phyloP scores from a whole-genome alignment of 2,329 filamentous ascomycete genomes.

The Penicillium verrucosum region DNA sequence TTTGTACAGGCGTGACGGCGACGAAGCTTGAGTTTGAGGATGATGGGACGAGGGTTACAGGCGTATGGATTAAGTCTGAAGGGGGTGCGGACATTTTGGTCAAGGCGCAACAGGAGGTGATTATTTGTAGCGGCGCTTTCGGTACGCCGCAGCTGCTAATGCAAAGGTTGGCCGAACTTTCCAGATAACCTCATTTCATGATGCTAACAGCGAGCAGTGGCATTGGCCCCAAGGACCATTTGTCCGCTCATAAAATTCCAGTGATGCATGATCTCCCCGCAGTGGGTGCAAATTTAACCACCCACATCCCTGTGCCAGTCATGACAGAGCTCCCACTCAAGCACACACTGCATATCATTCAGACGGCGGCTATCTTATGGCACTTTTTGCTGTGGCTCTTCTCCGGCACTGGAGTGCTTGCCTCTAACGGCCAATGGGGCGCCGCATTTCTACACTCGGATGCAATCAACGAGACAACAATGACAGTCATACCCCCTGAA shows the following conservation, averaged over 20 bases:
- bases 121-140: background rate
- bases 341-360: constrained; percentile 2
- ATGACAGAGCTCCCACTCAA: constrained; percentile 2
- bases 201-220: background rate
- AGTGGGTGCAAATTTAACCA: background rate
- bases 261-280: background rate
- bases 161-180: background rate
- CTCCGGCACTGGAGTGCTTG: background rate
- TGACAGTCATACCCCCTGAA: background rate
- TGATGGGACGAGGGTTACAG: background rate
- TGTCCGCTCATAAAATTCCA: background rate
- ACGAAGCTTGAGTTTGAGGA: background rate
- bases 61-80: background rate
- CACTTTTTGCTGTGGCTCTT: constrained; percentile 2
- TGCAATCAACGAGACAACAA: background rate
- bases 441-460: constrained; percentile 3
- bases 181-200: too few relatives aligned
- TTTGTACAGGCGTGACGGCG: constrained; percentile 1
- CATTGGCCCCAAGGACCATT: background rate
- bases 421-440: constrained; percentile 4
- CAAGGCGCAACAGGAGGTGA: constrained; percentile 1
- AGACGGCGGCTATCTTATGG: constrained; percentile 3
- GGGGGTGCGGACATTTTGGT: background rate
- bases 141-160: constrained; percentile 2
- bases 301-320: constrained; percentile 1